Evolutionary conservation across 2,329 filamentous ascomycete genomes (phyloP).

Genomic region (Talaromyces islandicus): DNA sequence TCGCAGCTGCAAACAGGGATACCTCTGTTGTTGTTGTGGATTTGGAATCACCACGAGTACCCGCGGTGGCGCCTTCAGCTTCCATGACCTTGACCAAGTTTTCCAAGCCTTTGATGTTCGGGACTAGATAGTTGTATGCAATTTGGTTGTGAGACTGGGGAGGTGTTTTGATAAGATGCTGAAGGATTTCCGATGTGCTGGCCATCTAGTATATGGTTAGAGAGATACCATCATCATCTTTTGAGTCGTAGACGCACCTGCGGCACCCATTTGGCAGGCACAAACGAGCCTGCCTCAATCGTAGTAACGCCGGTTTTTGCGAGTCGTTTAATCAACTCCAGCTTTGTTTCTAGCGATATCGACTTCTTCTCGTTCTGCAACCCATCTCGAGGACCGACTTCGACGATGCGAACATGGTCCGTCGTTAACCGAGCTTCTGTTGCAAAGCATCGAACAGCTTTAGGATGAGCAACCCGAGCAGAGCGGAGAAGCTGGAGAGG

Average conservation of each 20-base stretch:
- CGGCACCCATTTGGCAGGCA: constrained; percentile 50
- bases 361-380: constrained; percentile 49
- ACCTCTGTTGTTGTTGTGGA: constrained; percentile 45
- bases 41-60: constrained; percentile 22
- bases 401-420: constrained; percentile 48
- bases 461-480: background rate
- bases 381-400: constrained; percentile 50
- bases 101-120: constrained; percentile 57
- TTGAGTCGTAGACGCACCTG: constrained; percentile 30
- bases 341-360: constrained; percentile 43
- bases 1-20: constrained; percentile 60
- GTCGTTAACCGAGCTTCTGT: constrained; percentile 37
- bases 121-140: constrained; percentile 61
- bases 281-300: constrained; percentile 50
- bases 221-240: background rate
- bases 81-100: constrained; percentile 52
- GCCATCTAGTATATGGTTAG: constrained; percentile 48
- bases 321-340: constrained; percentile 44
- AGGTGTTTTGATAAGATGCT: constrained; percentile 46
- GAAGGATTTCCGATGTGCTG: constrained; percentile 56
- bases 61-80: constrained; percentile 28
- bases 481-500: constrained; percentile 21
- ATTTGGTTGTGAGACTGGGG: constrained; percentile 47
- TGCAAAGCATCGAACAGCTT: constrained; percentile 23
- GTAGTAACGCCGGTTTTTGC: constrained; percentile 44